Evolutionary conservation across 805 yeast species (phyloP).

Genomic region (Maudiozyma turicensis): DNA sequence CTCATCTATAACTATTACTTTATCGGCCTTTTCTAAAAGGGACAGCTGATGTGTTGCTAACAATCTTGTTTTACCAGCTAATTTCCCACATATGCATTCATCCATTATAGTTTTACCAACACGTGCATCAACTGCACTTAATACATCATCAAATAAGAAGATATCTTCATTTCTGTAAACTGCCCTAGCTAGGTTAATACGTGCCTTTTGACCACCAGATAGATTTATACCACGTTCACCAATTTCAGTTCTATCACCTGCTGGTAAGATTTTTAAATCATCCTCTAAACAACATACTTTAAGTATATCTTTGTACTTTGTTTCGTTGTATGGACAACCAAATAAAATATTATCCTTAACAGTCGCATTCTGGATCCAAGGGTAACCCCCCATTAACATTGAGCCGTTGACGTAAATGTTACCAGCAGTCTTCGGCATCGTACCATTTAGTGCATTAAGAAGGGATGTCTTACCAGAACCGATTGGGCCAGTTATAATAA

Average conservation of each 20-base stretch:
- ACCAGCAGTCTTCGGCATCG: conserved; percentile 52
- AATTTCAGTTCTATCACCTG: conserved; percentile 69
- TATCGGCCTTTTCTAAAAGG: conserved; percentile 57
- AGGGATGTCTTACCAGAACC: conserved; percentile 72
- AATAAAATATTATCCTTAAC: conserved; percentile 65
- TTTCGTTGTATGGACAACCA: conserved; percentile 46
- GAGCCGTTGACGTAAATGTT: conserved; percentile 42
- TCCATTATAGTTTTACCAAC: conserved; percentile 75
- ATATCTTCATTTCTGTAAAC: conserved; percentile 63
- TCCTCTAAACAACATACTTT: conserved; percentile 56
- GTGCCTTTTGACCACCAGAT: conserved; percentile 86
- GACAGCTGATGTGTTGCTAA: conserved; percentile 81
- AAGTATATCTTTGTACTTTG: conserved; percentile 44
- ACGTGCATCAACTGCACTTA: conserved; percentile 79
- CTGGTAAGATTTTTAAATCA: conserved; percentile 59
- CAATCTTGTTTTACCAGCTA: conserved; percentile 53
- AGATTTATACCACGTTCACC: conserved; percentile 81
- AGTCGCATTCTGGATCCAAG: conserved; percentile 81
- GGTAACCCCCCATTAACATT: conserved; percentile 49
- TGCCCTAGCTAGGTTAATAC: conserved; percentile 70
- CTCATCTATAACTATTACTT: conserved; percentile 52
- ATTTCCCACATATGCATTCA: conserved; percentile 51
- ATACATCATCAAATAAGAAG: conserved; percentile 64
- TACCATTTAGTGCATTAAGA: conserved; percentile 60
- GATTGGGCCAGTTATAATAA: conserved; percentile 53